Base-by-base conservation (phyloP, 1,139 yeast genomes). In the Sugiyamaella xylanicola region DNA sequence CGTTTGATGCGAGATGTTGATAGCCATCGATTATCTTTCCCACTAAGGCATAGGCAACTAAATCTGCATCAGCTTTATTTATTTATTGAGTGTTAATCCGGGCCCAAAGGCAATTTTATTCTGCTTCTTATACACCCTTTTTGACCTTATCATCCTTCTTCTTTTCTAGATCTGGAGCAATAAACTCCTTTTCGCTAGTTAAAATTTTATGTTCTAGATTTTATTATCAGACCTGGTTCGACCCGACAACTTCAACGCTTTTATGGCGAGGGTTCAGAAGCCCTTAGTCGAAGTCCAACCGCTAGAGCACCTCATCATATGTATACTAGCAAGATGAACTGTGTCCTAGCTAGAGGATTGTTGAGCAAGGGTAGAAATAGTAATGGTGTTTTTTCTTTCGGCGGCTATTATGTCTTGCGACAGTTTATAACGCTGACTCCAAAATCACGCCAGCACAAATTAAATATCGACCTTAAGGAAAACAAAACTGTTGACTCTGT, bases 1-100 rank as follows among this genome's bases (percentile, higher is more conserved):
- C n/a, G n/a, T n/a, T n/a, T n/a, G n/a, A n/a, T n/a, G n/a, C n/a
- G 27, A 43, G 11, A 5, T 20, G 47, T 25, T 43, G 16, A 43
- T 43, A 37, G n/a, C n/a, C 47, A 29, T n/a, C 2, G 37, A 42
- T 13, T 42, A n/a, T 45, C 40, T 36, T 29, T 32, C 27, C 32
- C 8, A 2, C 32, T 22, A 20, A 19, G 45, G 45, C 45, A 42
- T 42, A 25, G n/a, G n/a, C n/a, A n/a, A n/a, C n/a, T n/a, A n/a
- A n/a, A n/a, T n/a, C n/a, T n/a, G n/a, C n/a, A n/a, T n/a, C n/a
- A n/a, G n/a, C n/a, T n/a, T n/a, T n/a, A n/a, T n/a, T n/a, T n/a
- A n/a, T n/a, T n/a, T n/a, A n/a, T n/a, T n/a, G n/a, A n/a, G n/a
- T n/a, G n/a, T n/a, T n/a, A n/a, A n/a, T n/a, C n/a, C n/a, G n/a